Base-by-base conservation (phyloP, 2,329 filamentous ascomycete species). In the Aspergillus candidus region DNA sequence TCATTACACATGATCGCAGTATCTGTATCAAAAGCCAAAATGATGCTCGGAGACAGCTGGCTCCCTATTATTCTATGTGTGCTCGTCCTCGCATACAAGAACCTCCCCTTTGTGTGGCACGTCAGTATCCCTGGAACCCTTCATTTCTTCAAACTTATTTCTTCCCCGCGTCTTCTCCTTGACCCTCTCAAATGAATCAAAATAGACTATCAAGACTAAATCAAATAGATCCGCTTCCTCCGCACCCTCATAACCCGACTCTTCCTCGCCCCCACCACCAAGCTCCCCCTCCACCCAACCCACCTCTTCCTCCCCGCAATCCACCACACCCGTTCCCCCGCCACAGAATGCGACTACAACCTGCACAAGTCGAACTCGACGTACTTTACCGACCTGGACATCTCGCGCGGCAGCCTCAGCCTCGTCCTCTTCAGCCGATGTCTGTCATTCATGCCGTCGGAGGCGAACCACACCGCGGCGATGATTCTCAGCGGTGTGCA, bases 401-500 rank as follows among this genome's bases (percentile, higher is more conserved):
- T 54, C 32, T 47, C 43, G 13, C 52, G 52, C 14, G 43, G 40
- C 18, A 44, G 51, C 6, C 38, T 54, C 11, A 32, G 41, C n/a
- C 12, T 43, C 31, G 33, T 38, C 18, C 22, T 46, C 5, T 38
- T 33, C n/a, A 31, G 34, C 6, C 39, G 13, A 18, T 39, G 27
- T 22, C 40, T 44, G 11, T 40, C 41, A n/a, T 42, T 38, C 32
- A 34, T 41, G 18, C 18, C 27, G 5, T 30, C 44, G 1, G 35
- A 33, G 13, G 22, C 22, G 8, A 27, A 27, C 22, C 34, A 17
- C 11, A 47, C 38, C 5, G 38, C 38, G 14, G 30, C 18, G 11
- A 43, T 43, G 35, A 43, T 38, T 13, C 10, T 43, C 13, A 35
- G 84, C 29, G 78, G 79, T 38, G 83, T 85, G 11, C 73, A 77